phyloP scores from a whole-genome alignment of 169 alveolate genomes.

The Eimeria maxima region DNA sequence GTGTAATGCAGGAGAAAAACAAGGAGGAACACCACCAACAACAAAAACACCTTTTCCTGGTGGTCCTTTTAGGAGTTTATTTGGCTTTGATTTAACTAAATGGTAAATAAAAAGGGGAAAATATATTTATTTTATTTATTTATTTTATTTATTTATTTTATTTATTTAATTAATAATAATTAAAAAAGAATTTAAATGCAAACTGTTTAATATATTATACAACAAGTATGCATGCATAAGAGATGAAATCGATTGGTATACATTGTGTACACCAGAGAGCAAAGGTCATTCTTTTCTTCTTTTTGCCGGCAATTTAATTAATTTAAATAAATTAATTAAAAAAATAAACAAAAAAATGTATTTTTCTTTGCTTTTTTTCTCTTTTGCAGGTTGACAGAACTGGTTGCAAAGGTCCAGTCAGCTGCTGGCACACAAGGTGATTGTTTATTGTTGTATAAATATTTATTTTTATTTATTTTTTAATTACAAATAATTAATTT shows the following conservation, averaged over 20 bases:
- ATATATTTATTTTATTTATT: neutral
- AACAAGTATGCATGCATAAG: no score
- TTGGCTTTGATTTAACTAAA: slow-evolving; percentile 86
- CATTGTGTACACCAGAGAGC: no score
- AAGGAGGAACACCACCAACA: neutral
- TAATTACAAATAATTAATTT: neutral
- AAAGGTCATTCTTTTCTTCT: neutral
- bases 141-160: neutral
- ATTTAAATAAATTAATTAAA: neutral
- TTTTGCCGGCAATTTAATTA: neutral
- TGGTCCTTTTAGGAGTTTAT: slow-evolving; percentile 85
- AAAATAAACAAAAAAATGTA: neutral
- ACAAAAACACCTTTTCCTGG: slow-evolving; percentile 86
- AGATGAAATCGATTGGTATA: no score
- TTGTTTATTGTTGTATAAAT: neutral
- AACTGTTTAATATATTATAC: no score
- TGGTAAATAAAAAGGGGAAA: slow-evolving; percentile 69
- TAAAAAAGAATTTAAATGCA: no score
- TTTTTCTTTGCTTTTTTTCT: neutral
- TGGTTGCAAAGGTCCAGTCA: slow-evolving; percentile 83
- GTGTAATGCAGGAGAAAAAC: slow-evolving; percentile 63
- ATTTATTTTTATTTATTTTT: neutral
- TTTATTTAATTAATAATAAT: neutral
- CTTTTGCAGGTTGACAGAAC: slow-evolving; percentile 85
- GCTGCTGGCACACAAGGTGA: slow-evolving; percentile 87